Conservation (phyloP, 176 grass and related monocot species). For the Raddia guianensis region DNA sequence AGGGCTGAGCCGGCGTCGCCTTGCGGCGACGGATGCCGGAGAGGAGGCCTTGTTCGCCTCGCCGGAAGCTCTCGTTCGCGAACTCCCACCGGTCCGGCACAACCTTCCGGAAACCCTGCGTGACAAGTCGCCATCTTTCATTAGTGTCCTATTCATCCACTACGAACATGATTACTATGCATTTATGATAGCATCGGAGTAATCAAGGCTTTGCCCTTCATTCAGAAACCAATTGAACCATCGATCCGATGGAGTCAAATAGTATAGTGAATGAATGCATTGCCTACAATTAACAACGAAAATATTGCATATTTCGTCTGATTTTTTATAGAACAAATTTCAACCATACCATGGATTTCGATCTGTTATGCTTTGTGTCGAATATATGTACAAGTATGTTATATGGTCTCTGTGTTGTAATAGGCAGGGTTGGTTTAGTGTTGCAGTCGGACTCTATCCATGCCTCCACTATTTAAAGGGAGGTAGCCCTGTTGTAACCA, state of each 20-base stretch:
- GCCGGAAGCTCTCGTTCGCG: conserved; percentile 83
- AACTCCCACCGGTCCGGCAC: conserved; percentile 90
- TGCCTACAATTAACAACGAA: neutral
- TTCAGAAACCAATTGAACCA: neutral
- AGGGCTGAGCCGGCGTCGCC: conserved; percentile 33
- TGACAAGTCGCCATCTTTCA: neutral
- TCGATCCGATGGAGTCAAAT: neutral
- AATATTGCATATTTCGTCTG: neutral
- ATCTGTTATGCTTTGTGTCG: too few relatives aligned
- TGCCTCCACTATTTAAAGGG: too few relatives aligned
- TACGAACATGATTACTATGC: neutral
- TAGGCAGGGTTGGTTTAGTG: too few relatives aligned
- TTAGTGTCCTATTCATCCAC: neutral
- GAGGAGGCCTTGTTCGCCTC: conserved; percentile 66
- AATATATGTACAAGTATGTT: too few relatives aligned
- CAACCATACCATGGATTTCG: neutral
- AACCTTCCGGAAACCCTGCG: conserved; percentile 91
- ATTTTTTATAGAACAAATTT: neutral
- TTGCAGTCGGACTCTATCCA: too few relatives aligned
- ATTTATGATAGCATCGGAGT: neutral
- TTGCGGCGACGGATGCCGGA: conserved; percentile 65
- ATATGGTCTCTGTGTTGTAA: too few relatives aligned
- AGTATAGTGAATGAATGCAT: neutral
- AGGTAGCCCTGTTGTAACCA: too few relatives aligned
- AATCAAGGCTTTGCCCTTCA: neutral